A percentile compares a stretch with the other conserved stretches of the same genome.
Evolutionary conservation across 192 early-diverging fungal species (phyloP).

Genomic region (Coemansia sp.): DNA sequence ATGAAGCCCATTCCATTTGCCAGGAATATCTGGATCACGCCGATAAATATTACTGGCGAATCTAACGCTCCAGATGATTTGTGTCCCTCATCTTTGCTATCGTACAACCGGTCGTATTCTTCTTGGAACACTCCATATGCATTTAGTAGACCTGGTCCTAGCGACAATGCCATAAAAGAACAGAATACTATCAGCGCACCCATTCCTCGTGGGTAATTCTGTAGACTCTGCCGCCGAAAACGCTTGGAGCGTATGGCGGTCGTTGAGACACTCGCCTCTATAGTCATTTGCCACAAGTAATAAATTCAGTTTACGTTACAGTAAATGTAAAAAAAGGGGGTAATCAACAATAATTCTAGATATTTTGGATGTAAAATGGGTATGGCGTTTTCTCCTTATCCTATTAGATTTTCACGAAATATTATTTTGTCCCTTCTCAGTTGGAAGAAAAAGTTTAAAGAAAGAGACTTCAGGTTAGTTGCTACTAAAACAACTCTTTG

Average conservation of each 20-base stretch:
- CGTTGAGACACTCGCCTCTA: background rate
- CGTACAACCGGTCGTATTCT: conserved; percentile 45
- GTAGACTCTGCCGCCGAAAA: conserved; percentile 40
- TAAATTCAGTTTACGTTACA: too few relatives aligned
- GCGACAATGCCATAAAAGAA: conserved; percentile 39
- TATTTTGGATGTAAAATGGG: background rate
- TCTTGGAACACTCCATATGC: conserved; percentile 53
- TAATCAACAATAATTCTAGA: background rate
- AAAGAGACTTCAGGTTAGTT: too few relatives aligned
- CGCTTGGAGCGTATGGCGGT: conserved; percentile 3
- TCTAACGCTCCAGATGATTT: conserved; percentile 18
- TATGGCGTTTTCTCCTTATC: background rate
- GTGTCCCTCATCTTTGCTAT: conserved; percentile 37
- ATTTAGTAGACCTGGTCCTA: conserved; percentile 46
- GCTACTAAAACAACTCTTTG: too few relatives aligned
- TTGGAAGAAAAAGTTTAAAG: too few relatives aligned
- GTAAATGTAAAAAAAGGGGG: too few relatives aligned
- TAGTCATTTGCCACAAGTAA: too few relatives aligned
- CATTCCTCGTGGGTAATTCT: conserved; percentile 39
- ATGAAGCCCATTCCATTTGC: conserved; percentile 49
- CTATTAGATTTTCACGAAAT: too few relatives aligned
- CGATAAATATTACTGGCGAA: conserved; percentile 49
- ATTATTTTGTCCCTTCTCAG: too few relatives aligned
- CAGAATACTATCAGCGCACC: conserved; percentile 45
- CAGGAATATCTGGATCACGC: conserved; percentile 44